phyloP scores from a whole-genome alignment of 805 yeast species.

The Starmerella stellata region DNA sequence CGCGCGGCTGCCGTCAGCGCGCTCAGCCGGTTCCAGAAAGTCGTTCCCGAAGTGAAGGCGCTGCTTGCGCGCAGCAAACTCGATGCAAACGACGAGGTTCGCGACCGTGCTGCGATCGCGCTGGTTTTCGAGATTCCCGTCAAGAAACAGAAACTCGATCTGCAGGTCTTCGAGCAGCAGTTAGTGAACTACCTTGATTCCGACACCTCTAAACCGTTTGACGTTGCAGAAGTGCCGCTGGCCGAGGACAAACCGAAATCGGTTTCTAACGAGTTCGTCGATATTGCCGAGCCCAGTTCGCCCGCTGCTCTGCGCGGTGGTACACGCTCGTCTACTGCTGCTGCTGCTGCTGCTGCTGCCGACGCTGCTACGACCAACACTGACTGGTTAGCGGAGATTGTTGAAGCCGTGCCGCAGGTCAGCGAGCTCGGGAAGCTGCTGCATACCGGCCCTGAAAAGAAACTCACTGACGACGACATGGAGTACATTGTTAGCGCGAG shows the following conservation, averaged over 20 bases:
- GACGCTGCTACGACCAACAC: not conserved
- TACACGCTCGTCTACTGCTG: constrained; percentile 1
- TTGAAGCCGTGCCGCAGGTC: constrained; percentile 56
- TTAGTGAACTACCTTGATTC: constrained; percentile 51
- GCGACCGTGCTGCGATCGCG: constrained; percentile 88
- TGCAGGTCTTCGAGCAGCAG: constrained; percentile 60
- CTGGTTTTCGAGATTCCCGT: constrained; percentile 34
- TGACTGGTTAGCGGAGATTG: constrained; percentile 40
- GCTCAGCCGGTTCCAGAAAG: constrained; percentile 71
- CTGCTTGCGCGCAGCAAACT: constrained; percentile 66
- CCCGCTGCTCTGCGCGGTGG: too few species aligned
- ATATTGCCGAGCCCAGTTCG: constrained; percentile 3
- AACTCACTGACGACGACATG: constrained; percentile 78
- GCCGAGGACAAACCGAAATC: constrained; percentile 24
- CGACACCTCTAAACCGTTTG: constrained; percentile 41
- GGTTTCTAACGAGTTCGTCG: too few species aligned
- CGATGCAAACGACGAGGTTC: constrained; percentile 89
- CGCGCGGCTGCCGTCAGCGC: constrained; percentile 93
- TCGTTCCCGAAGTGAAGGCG: constrained; percentile 54
- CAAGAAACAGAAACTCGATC: constrained; percentile 42
- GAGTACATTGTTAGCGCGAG: constrained; percentile 76
- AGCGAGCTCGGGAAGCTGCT: constrained; percentile 56
- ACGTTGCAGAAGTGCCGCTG: constrained; percentile 45
- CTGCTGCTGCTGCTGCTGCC: constrained; percentile 1
- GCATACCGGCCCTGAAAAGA: constrained; percentile 38